Base-by-base conservation (phyloP, 2,329 filamentous ascomycete genomes). In the Claviceps quebecensis region DNA sequence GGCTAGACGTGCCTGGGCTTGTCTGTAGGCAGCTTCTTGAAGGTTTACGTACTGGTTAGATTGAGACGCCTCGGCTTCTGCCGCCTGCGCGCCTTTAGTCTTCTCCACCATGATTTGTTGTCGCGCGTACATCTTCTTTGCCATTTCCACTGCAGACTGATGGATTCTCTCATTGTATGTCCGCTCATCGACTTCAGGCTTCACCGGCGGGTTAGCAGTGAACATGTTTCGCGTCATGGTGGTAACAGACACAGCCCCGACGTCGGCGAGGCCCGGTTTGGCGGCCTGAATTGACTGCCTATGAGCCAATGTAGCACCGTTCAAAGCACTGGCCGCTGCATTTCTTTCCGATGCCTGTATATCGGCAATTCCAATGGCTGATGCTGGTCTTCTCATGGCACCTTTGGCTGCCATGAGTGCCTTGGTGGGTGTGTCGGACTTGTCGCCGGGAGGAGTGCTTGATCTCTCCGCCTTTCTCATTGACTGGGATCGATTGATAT, bases 61-160 rank as follows among this genome's bases (percentile, higher is more conserved):
- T 52, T 78, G 74, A 5, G 54, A 40, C 2, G 64, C 57, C 54
- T 68, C 60, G 13, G 54, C 48, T 9, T 62, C 61, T 7, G 62
- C 63, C 14, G 58, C 63, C 11, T 72, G 65, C 1, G 61, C 61
- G 49, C 70, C 70, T 56, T 69, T 72, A 34, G 71, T 67, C 54
- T 74, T 70, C 6, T 81, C 76, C 1, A 77, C 71, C 54, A 75
- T 75, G 54, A 76, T 78, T 55, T 87, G 80, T 58, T 88, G 83
- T 37, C 79, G 72, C 11, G 73, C 78, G 62, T 89, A 95, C 81
- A 95, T 91, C 58, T 84, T 80, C 66, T 84, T 86, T 6, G 90
- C 89, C 88, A 96, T 95, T 11, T 86, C 87, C 3, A 95, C 72
- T 2, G 90, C 88, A 19, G 88, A 91, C 34, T 88, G 87, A 56